A percentile compares a stretch with the other conserved stretches of the same genome.
Conservation (phyloP, 768 basidiomycete species). For the Boletus eberwhitei region DNA sequence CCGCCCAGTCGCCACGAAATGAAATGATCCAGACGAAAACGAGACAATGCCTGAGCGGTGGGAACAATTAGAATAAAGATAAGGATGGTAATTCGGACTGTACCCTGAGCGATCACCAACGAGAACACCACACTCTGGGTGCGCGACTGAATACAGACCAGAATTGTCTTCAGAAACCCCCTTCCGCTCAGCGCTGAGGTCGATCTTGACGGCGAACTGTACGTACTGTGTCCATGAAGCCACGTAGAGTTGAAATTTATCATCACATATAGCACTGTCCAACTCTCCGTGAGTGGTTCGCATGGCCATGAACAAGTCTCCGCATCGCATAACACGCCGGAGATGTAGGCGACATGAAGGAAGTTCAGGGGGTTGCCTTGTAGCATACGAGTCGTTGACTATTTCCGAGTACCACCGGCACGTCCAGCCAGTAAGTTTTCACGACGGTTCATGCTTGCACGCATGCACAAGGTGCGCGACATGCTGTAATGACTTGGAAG, state of each 20-base stretch:
- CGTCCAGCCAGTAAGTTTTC: background rate
- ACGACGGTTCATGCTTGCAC: background rate
- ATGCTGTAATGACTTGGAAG: background rate
- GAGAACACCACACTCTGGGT: background rate
- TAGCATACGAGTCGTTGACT: background rate
- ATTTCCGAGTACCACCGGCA: background rate
- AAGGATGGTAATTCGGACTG: background rate
- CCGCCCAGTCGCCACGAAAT: background rate
- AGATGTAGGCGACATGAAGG: background rate
- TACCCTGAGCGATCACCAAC: background rate
- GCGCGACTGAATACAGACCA: background rate
- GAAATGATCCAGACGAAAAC: background rate
- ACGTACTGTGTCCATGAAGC: background rate
- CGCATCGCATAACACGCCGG: background rate
- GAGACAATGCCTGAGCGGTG: no score
- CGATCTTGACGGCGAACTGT: background rate
- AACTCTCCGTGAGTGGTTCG: background rate
- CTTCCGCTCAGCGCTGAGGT: background rate
- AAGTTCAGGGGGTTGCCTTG: background rate
- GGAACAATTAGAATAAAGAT: background rate
- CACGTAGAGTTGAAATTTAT: background rate
- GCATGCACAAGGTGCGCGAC: background rate
- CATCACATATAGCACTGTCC: background rate
- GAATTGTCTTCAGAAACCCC: background rate
- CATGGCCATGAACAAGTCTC: background rate